These are phyloP conservation scores for Cicer chorassanicum DNA, from an alignment of 306 rosid genomes.

Conservation along the genomic window DNA sequence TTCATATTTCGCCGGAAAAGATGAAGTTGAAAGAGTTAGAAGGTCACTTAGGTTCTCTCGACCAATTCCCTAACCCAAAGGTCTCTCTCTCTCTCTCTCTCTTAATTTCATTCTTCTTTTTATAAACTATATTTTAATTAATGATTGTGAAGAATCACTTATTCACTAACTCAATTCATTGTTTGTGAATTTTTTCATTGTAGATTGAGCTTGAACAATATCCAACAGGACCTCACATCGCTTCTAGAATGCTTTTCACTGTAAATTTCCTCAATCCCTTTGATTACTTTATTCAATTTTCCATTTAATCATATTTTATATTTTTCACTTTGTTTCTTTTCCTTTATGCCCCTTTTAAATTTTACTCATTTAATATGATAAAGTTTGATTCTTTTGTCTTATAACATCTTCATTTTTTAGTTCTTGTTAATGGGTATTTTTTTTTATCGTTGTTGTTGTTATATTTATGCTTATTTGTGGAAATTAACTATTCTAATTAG, in stretches of 20 bases:
- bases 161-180: not conserved
- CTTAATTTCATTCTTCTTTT: not conserved
- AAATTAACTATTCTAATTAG: not conserved
- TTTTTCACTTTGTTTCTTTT: conserved; percentile 7
- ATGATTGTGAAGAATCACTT: not conserved
- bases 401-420: not conserved
- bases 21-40: conserved; percentile 97
- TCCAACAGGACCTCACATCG: conserved; percentile 95
- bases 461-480: not conserved
- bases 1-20: conserved; percentile 7
- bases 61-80: conserved; percentile 84
- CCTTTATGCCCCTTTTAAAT: not conserved
- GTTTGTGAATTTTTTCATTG: not conserved
- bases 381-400: conserved; percentile 42
- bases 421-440: conserved; percentile 14
- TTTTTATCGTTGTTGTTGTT: not conserved
- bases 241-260: conserved; percentile 90
- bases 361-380: conserved; percentile 11
- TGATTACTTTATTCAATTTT: not conserved
- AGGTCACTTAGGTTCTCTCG: conserved; percentile 68
- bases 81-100: conserved; percentile 46
- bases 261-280: conserved; percentile 44
- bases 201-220: conserved; percentile 91
- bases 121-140: not conserved
- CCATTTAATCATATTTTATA: not conserved